Base-by-base conservation (phyloP, 208 protist species). In the Leishmania martiniquensis region DNA sequence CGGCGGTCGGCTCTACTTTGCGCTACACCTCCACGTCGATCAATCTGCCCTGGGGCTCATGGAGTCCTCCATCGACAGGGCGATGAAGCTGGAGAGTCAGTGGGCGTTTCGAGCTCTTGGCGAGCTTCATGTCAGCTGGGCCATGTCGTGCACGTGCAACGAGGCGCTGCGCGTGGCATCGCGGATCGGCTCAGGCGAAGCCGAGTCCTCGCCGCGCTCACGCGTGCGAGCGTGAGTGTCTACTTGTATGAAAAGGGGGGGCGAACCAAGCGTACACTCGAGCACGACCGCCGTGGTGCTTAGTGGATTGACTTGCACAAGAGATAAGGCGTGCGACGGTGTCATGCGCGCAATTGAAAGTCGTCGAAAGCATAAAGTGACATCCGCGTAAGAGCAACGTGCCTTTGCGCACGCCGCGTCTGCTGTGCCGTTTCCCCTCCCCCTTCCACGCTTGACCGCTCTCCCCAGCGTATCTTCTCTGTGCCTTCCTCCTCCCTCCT, bases 1-100 rank as follows among this genome's bases (percentile, higher is more conserved):
- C 63, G 86, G 82, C 6, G 91, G 88, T n/a, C 85, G 89, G 13
- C 39, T 93, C 32, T 93, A 94, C 85, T 97, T 94, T 85, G 85
- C 78, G 51, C 75, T 96, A 29, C 82, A 91, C 45, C 75, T 93
- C 22, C 81, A 89, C 67, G 71, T 83, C 32, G 54, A 69, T 65
- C 17, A 78, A 22, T 57, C 45, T 22, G 34, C 47, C 44, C 52
- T 62, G 20, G 79, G 54, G 55, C 77, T 47, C 45, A 37, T 69
- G 0, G 55, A 42, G 0, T 37, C 65, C 59, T 44, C 66, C 20
- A 32, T 71, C 17, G 83, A 85, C 59, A 55, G 65, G 4, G 67
- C 72, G 37, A 71, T 75, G 67, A 32, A 68, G 12, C 75, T 76
- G 57, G 87, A 92, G 80, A 65, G 77, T 20, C 32, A 59, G 39